Evolutionary conservation across 805 yeast genomes (phyloP).

Genomic region (Teunomyces lycoperdinae): DNA sequence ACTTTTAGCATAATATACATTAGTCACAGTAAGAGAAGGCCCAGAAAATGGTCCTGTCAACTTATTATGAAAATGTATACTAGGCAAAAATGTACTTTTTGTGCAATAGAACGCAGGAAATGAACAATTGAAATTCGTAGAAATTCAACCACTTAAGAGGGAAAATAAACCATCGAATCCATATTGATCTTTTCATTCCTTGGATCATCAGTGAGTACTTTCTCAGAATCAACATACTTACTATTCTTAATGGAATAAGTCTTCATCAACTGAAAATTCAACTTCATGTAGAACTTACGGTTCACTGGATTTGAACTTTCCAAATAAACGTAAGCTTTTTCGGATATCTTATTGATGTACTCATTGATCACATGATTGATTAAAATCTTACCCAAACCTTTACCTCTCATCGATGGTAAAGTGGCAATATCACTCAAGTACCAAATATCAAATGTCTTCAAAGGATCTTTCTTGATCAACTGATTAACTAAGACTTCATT

Average conservation of each 20-base stretch:
- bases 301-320: constrained; percentile 58
- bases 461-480: constrained; percentile 18
- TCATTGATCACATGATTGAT: constrained; percentile 49
- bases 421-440: constrained; percentile 60
- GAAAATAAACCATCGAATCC: constrained; percentile 15
- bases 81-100: constrained; percentile 16
- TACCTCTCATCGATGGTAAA: constrained; percentile 55
- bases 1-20: constrained; percentile 16
- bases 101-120: constrained; percentile 5
- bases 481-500: constrained; percentile 40
- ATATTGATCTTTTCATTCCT: constrained; percentile 12
- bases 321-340: constrained; percentile 39
- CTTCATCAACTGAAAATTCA: constrained; percentile 44
- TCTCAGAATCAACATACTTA: constrained; percentile 16
- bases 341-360: constrained; percentile 31
- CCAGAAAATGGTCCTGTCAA: constrained; percentile 11
- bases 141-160: constrained; percentile 1
- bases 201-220: constrained; percentile 9
- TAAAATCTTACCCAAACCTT: constrained; percentile 53
- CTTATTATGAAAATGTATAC: constrained; percentile 15
- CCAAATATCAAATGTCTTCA: constrained; percentile 38
- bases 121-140: constrained; percentile 2
- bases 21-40: constrained; percentile 14
- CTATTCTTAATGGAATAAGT: constrained; percentile 30
- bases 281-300: constrained; percentile 49